phyloP scores from a whole-genome alignment of 192 early-diverging fungal genomes.

The Coemansia sp. region DNA sequence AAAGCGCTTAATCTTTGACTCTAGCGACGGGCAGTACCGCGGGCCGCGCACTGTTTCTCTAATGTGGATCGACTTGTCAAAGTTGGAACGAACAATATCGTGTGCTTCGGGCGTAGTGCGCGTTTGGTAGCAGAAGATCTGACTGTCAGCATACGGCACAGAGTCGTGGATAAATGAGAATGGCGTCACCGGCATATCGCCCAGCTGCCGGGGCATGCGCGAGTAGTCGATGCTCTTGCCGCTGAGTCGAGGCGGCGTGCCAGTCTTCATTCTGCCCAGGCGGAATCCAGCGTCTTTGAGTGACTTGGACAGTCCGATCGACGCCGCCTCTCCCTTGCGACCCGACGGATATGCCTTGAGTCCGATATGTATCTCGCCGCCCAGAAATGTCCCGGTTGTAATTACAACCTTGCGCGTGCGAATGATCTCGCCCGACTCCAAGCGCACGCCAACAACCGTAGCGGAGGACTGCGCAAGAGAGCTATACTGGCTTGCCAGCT shows the following conservation, averaged over 20 bases:
- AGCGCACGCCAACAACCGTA: constrained; percentile 62
- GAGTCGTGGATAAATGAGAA: constrained; percentile 76
- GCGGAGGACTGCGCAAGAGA: constrained; percentile 29
- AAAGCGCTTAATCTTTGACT: constrained; percentile 80
- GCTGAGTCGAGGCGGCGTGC: constrained; percentile 77
- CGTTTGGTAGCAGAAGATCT: constrained; percentile 78
- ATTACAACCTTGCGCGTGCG: constrained; percentile 72
- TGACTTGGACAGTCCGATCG: constrained; percentile 75
- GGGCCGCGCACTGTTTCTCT: constrained; percentile 83
- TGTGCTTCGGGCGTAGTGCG: constrained; percentile 70
- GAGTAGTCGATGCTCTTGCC: constrained; percentile 77
- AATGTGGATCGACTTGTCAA: constrained; percentile 81
- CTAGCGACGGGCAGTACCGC: constrained; percentile 81
- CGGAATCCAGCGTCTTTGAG: constrained; percentile 73
- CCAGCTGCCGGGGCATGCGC: constrained; percentile 64
- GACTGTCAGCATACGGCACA: constrained; percentile 69
- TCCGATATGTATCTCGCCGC: constrained; percentile 84
- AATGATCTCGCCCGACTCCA: constrained; percentile 70
- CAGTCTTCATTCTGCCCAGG: constrained; percentile 83
- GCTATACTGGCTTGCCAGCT: constrained; percentile 42
- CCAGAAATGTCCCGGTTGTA: constrained; percentile 81
- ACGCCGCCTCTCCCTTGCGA: constrained; percentile 72
- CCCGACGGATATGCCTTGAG: constrained; percentile 70
- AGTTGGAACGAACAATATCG: constrained; percentile 69
- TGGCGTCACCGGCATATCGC: constrained; percentile 71